A percentile compares a stretch with the other conserved stretches of the same genome.
Conservation (phyloP, 2,329 filamentous ascomycete species). For the Cercospora berteroae region DNA sequence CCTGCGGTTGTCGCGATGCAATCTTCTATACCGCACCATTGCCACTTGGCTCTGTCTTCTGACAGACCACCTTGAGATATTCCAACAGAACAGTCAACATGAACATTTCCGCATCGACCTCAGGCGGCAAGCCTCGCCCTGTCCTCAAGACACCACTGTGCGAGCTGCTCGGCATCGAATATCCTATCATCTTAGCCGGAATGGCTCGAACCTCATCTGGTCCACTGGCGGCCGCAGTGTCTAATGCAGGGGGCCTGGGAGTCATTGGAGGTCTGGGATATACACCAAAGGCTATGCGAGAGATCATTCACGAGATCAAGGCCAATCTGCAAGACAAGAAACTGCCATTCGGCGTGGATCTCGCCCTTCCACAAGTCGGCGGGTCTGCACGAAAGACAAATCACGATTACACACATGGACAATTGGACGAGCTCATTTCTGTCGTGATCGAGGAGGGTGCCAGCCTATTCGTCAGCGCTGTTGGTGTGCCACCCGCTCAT, state of each 20-base stretch:
- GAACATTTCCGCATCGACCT: constrained; percentile 10
- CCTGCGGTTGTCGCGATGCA: constrained; percentile 1
- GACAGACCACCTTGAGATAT: background rate
- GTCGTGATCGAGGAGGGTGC: constrained; percentile 84
- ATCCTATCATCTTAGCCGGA: constrained; percentile 87
- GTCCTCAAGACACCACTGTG: constrained; percentile 75
- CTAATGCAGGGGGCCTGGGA: constrained; percentile 79
- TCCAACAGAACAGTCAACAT: background rate
- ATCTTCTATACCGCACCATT: background rate
- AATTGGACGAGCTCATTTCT: constrained; percentile 82
- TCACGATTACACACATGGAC: constrained; percentile 90
- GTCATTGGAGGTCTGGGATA: constrained; percentile 64
- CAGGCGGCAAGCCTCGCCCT: constrained; percentile 30
- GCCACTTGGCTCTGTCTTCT: background rate
- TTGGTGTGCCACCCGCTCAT: constrained; percentile 74
- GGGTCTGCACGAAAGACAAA: constrained; percentile 83
- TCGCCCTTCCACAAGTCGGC: constrained; percentile 86
- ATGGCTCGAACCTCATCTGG: constrained; percentile 87
- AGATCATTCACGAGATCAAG: constrained; percentile 85
- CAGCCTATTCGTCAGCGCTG: constrained; percentile 79
- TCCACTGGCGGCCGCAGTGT: constrained; percentile 77
- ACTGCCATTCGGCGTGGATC: constrained; percentile 85
- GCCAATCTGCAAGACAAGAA: constrained; percentile 62
- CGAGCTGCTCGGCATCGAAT: constrained; percentile 73
- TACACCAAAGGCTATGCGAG: constrained; percentile 70